Conservation (phyloP, 2,329 filamentous ascomycete genomes). For the Alternaria postmessia region DNA sequence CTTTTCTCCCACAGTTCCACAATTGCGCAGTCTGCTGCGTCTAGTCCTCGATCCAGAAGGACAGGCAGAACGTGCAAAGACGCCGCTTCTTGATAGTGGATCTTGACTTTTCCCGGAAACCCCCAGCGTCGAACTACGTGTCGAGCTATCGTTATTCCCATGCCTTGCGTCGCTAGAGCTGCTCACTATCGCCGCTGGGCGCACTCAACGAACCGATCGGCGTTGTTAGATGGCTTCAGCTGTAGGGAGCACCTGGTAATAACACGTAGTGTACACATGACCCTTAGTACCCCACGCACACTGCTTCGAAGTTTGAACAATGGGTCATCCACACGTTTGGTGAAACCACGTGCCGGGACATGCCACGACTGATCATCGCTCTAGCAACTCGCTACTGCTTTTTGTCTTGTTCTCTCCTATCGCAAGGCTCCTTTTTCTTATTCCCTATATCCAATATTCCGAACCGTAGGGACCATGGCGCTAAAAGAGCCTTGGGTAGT, state of each 20-base stretch:
- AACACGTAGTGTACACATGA: constrained; percentile 1
- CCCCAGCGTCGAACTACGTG: neutral
- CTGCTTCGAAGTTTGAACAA: constrained; percentile 4
- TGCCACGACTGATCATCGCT: neutral
- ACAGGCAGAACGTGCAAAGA: constrained; percentile 5
- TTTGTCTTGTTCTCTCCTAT: constrained; percentile 2
- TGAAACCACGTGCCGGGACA: constrained; percentile 8
- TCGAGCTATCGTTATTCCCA: constrained; percentile 3
- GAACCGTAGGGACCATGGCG: constrained; percentile 14
- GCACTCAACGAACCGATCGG: constrained; percentile 7
- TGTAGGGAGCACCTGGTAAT: neutral
- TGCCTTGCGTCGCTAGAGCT: neutral
- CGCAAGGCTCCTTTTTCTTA: constrained; percentile 5
- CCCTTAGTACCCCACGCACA: constrained; percentile 10
- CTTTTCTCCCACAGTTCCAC: neutral
- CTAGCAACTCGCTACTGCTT: constrained; percentile 4
- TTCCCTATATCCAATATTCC: constrained; percentile 22
- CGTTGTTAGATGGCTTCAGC: constrained; percentile 8
- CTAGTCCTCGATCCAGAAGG: constrained; percentile 9
- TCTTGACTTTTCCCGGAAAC: constrained; percentile 8
- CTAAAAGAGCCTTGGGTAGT: constrained; percentile 23
- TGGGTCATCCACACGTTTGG: constrained; percentile 5
- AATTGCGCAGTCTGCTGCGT: constrained; percentile 2
- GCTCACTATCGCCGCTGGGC: constrained; percentile 11
- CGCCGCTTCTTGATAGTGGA: neutral